Conservation (phyloP, 2,329 filamentous ascomycete genomes). For the Penicillium brevicompactum region DNA sequence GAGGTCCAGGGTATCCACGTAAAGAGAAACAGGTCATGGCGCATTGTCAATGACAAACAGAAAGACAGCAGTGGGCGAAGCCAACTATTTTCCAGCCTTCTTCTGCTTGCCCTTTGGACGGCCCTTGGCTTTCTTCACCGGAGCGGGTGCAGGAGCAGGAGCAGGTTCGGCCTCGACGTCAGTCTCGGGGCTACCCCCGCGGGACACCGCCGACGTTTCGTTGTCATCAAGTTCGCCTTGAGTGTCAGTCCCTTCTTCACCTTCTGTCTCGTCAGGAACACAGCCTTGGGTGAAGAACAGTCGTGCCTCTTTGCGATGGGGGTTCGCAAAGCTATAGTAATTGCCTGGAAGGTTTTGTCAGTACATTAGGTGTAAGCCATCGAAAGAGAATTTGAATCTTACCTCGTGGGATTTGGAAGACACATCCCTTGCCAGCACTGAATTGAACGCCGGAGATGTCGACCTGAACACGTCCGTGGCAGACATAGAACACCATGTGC, state of each 20-base stretch:
- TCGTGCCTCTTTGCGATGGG: constrained; percentile 69
- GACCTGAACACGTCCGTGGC: constrained; percentile 78
- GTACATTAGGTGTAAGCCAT: neutral
- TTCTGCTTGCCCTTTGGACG: constrained; percentile 40
- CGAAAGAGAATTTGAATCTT: constrained; percentile 40
- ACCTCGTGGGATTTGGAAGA: constrained; percentile 96
- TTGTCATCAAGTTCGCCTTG: constrained; percentile 4
- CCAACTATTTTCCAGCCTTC: constrained; percentile 26
- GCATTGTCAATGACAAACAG: constrained; percentile 13
- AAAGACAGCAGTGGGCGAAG: neutral
- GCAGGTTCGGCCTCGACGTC: constrained; percentile 18
- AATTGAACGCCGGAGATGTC: constrained; percentile 64
- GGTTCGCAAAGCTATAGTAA: constrained; percentile 87
- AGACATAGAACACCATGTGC: constrained; percentile 96
- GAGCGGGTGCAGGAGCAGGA: constrained; percentile 8
- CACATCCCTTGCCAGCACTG: constrained; percentile 80
- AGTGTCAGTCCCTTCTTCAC: constrained; percentile 18
- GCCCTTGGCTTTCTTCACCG: constrained; percentile 21
- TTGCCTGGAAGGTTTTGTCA: constrained; percentile 64
- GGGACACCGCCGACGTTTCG: constrained; percentile 4
- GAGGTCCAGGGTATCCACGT: constrained; percentile 6
- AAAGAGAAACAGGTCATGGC: constrained; percentile 22
- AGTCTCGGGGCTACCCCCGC: constrained; percentile 14
- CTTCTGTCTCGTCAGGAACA: constrained; percentile 50
- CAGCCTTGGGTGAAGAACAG: constrained; percentile 94